A percentile compares a stretch with the other conserved stretches of the same genome.
phyloP scores from a whole-genome alignment of 2,329 filamentous ascomycete species.

The Rutstroemia sydowiana region DNA sequence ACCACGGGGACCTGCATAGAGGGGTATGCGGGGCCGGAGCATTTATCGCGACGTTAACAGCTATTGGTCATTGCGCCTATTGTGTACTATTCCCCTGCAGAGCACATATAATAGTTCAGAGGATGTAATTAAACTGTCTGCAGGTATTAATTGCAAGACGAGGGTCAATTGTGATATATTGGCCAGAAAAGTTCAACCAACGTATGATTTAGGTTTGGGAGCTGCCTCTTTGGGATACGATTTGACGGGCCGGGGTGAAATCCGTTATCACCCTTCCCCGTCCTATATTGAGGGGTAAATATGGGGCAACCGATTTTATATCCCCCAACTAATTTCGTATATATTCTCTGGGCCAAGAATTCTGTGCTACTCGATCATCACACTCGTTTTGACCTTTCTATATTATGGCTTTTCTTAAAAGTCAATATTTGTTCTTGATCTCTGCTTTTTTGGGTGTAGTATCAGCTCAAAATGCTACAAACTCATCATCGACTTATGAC shows the following conservation, averaged over 20 bases:
- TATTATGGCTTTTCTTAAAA: constrained; percentile 10
- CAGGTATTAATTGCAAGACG: neutral
- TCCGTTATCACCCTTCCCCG: neutral
- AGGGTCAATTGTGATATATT: neutral
- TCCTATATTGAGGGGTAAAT: neutral
- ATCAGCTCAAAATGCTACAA: constrained; percentile 14
- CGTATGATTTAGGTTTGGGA: neutral
- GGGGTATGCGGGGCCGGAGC: neutral
- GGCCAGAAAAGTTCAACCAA: neutral
- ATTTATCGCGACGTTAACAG: neutral
- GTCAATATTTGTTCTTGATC: neutral
- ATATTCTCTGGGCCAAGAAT: neutral
- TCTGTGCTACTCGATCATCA: neutral
- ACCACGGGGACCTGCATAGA: neutral
- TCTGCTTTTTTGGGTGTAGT: constrained; percentile 1
- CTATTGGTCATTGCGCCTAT: neutral
- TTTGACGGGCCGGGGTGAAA: neutral
- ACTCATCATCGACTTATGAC: constrained; percentile 26
- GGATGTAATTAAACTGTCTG: neutral
- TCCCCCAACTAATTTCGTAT: neutral
- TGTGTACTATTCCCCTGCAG: constrained; percentile 1
- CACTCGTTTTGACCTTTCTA: neutral
- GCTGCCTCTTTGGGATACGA: constrained; percentile 3
- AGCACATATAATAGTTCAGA: neutral
- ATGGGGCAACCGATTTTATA: neutral